phyloP scores from a whole-genome alignment of 164 flowering plant genomes.

The Liriodendron chinense region DNA sequence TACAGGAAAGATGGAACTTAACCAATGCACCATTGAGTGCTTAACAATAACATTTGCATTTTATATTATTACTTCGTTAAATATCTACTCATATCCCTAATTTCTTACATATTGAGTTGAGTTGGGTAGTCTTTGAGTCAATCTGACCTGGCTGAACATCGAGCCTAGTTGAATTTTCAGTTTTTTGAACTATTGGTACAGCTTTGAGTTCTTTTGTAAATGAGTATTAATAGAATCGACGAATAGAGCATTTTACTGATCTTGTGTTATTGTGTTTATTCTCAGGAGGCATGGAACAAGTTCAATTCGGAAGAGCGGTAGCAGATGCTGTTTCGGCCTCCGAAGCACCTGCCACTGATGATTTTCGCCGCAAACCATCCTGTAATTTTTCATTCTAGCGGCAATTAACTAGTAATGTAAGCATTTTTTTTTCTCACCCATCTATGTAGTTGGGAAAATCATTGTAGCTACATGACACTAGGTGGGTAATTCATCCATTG shows the following conservation, averaged over 20 bases:
- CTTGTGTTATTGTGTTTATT: neutral
- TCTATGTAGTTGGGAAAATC: neutral
- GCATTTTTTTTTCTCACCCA: neutral
- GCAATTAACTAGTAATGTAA: neutral
- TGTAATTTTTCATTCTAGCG: neutral
- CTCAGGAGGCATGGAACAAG: constrained; percentile 30
- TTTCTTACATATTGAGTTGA: no score
- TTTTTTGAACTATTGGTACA: no score
- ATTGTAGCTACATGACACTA: neutral
- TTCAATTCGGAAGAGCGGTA: constrained; percentile 26
- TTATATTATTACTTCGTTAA: no score
- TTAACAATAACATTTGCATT: no score
- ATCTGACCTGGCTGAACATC: no score
- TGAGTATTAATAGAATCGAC: neutral
- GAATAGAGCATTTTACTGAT: neutral
- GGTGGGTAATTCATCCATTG: neutral
- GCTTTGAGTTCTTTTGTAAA: neutral
- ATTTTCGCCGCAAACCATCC: neutral
- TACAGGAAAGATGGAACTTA: no score
- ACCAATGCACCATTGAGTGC: no score
- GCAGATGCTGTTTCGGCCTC: neutral
- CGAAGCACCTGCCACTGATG: neutral
- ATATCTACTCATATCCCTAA: no score
- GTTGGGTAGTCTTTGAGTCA: no score
- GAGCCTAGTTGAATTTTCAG: no score